Conservation (phyloP, 192 early-diverging fungal species). For the Mortierella antarctica region DNA sequence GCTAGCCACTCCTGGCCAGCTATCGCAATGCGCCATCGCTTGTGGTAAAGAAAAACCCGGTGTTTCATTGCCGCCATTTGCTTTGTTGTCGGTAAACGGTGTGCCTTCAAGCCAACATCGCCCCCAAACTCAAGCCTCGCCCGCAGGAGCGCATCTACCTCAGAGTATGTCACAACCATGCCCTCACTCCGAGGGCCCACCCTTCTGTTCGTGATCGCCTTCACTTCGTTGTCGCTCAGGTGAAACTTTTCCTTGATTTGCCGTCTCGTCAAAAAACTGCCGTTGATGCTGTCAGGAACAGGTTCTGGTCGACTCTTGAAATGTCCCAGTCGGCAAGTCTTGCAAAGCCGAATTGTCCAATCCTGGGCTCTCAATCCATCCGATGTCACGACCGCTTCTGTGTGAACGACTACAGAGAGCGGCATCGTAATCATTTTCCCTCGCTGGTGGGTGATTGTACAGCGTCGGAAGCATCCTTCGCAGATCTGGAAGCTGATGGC, state of each 20-base stretch:
- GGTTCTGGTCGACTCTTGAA: not conserved
- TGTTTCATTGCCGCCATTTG: too few species aligned
- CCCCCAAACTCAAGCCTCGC: constrained; percentile 4
- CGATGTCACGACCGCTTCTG: not conserved
- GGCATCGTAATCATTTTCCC: constrained; percentile 9
- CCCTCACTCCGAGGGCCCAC: not conserved
- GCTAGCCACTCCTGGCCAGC: too few species aligned
- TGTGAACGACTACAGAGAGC: constrained; percentile 4
- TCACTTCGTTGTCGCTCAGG: not conserved
- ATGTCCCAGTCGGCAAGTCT: not conserved
- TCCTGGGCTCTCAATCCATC: not conserved
- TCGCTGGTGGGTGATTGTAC: not conserved
- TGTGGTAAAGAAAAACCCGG: too few species aligned
- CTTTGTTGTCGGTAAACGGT: too few species aligned
- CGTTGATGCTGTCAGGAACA: not conserved
- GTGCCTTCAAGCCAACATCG: constrained; percentile 6
- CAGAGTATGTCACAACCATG: constrained; percentile 1
- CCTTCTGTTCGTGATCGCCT: not conserved
- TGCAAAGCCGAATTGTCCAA: constrained; percentile 9
- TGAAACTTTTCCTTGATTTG: constrained; percentile 4
- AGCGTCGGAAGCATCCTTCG: constrained; percentile 3
- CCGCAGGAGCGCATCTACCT: not conserved
- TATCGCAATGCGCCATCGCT: too few species aligned
- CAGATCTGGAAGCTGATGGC: constrained; percentile 8
- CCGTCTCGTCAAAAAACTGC: not conserved